These are phyloP conservation scores for Anisodus tanguticus DNA, from an alignment of 257 asterid genomes.

Conservation along the genomic window DNA sequence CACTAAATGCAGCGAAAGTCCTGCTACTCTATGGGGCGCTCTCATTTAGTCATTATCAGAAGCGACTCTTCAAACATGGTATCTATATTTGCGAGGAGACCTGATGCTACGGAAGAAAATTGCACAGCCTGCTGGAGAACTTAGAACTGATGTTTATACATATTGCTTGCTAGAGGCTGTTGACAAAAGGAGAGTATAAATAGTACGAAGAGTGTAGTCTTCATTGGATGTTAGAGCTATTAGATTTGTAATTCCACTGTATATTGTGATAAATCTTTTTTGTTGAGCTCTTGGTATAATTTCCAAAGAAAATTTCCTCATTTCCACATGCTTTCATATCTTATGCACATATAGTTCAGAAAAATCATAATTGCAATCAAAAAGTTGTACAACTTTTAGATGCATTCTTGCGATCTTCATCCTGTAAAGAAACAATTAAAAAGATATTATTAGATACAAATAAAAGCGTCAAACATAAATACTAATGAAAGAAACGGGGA, in stretches of 20 bases:
- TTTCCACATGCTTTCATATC: neutral
- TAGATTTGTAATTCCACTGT: conserved; percentile 7
- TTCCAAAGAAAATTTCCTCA: neutral
- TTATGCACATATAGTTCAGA: neutral
- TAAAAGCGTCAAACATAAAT: neutral
- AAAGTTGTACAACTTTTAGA: neutral
- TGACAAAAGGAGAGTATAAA: neutral
- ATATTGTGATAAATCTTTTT: neutral
- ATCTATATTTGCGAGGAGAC: neutral
- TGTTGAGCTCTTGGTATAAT: conserved; percentile 10
- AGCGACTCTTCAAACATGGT: neutral
- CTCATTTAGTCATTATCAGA: neutral
- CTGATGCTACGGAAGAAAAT: neutral
- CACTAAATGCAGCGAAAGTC: conserved; percentile 19
- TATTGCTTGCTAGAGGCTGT: conserved; percentile 4
- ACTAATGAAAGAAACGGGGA: neutral
- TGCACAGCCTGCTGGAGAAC: neutral
- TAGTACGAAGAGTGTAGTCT: conserved; percentile 15
- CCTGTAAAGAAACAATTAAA: neutral
- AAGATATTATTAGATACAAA: neutral
- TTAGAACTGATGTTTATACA: neutral
- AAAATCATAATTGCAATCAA: too few species aligned
- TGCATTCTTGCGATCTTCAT: neutral
- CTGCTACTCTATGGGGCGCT: conserved; percentile 28
- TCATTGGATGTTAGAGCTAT: neutral